Conservation (phyloP, 73 alveolate genomes). For the Paramecium primaurelia region DNA sequence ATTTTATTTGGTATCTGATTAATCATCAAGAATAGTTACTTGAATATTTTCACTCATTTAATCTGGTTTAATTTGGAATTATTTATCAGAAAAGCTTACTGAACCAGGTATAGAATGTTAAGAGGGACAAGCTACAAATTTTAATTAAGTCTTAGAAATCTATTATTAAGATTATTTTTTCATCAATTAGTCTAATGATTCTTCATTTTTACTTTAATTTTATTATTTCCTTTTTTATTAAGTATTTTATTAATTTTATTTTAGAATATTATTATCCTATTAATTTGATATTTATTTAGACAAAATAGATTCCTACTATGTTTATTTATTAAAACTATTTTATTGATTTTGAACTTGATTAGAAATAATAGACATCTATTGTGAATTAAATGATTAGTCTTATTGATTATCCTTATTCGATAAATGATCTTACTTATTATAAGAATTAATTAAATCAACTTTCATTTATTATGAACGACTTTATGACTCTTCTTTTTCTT, state of each 20-base stretch:
- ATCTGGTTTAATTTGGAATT: background rate
- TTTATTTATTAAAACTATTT: background rate
- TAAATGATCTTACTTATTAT: background rate
- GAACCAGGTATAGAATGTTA: background rate
- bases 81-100: background rate
- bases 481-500: background rate
- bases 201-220: background rate
- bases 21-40: background rate
- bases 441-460: background rate
- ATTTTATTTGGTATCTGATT: background rate
- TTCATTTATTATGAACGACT: background rate
- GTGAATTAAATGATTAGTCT: background rate
- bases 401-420: background rate
- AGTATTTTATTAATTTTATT: background rate
- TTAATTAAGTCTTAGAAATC: background rate
- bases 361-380: background rate
- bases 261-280: background rate
- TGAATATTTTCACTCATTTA: background rate
- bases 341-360: background rate
- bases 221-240: background rate
- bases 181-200: background rate
- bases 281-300: background rate
- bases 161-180: background rate
- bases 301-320: background rate
- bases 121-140: background rate